Evolutionary conservation across 306 rosid species (phyloP).

Genomic region (Medicago lupulina): DNA sequence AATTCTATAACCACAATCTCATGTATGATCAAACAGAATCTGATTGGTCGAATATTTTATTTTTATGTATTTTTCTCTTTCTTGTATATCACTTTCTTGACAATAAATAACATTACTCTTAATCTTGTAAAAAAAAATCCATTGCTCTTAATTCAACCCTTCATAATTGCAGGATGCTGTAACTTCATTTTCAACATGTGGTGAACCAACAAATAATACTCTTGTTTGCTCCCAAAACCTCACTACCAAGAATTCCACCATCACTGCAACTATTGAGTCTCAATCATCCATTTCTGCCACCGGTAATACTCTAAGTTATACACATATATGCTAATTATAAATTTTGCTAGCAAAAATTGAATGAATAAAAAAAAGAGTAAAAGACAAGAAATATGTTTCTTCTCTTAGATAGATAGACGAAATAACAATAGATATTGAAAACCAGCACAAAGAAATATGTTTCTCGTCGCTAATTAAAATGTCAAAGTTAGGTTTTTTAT

Average conservation of each 20-base stretch:
- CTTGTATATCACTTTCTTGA: too few relatives aligned
- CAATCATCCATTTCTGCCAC: slow-evolving; percentile 77
- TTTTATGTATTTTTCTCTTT: too few relatives aligned
- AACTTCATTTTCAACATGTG: slow-evolving; percentile 56
- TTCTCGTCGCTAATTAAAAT: too few relatives aligned
- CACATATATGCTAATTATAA: background rate
- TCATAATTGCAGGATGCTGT: slow-evolving; percentile 51
- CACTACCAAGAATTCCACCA: slow-evolving; percentile 61
- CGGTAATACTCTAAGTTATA: slow-evolving; percentile 11
- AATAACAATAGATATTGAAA: too few relatives aligned
- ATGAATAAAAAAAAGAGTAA: background rate
- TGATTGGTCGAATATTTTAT: too few relatives aligned
- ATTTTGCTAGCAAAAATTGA: background rate
- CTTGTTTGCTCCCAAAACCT: slow-evolving; percentile 51
- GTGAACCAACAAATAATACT: slow-evolving; percentile 48
- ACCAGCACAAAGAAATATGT: too few relatives aligned
- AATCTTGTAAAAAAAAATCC: too few relatives aligned
- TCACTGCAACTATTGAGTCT: slow-evolving; percentile 70
- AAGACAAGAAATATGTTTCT: background rate
- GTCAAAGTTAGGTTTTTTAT: background rate
- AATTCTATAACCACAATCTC: too few relatives aligned
- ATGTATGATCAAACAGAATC: too few relatives aligned
- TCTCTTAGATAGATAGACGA: too few relatives aligned
- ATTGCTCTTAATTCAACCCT: background rate
- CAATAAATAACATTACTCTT: too few relatives aligned